Evolutionary conservation across 2,329 filamentous ascomycete genomes (phyloP).

Genomic region (Sporothrix sp.): DNA sequence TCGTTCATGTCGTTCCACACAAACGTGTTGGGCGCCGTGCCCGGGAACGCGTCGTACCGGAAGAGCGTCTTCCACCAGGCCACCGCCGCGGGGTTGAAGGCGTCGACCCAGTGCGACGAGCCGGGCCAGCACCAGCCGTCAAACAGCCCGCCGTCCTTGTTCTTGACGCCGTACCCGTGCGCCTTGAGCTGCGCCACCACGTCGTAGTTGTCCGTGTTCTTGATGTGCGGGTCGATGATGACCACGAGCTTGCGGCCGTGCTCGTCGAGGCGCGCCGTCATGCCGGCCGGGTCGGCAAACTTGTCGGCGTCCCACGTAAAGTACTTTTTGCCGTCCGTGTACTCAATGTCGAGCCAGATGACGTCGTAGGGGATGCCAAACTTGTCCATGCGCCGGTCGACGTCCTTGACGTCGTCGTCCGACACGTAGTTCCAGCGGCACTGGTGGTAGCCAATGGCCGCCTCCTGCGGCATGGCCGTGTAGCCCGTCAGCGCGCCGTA

Average conservation of each 20-base stretch:
- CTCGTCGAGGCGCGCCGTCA: constrained; percentile 78
- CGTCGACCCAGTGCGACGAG: constrained; percentile 91
- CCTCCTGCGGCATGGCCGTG: constrained; percentile 84
- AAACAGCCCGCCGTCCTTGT: constrained; percentile 81
- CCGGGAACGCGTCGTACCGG: constrained; percentile 80
- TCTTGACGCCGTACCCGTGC: constrained; percentile 73
- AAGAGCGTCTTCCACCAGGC: constrained; percentile 89
- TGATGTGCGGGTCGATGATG: constrained; percentile 97
- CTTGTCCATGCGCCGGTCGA: constrained; percentile 94
- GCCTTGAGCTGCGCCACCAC: constrained; percentile 74
- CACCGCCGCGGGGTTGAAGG: constrained; percentile 84
- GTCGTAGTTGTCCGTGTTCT: constrained; percentile 71
- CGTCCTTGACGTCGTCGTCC: constrained; percentile 92
- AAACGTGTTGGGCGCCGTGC: constrained; percentile 75
- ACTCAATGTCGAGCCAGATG: constrained; percentile 98
- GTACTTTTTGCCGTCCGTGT: constrained; percentile 94
- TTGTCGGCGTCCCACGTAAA: constrained; percentile 92
- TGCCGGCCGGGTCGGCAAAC: constrained; percentile 75
- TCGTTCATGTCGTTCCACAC: constrained; percentile 99
- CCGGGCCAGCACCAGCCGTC: constrained; percentile 99
- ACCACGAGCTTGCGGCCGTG: constrained; percentile 83
- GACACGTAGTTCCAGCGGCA: constrained; percentile 99
- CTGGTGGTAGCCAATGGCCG: constrained; percentile 89
- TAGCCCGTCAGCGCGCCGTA: constrained; percentile 89
- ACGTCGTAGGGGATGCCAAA: constrained; percentile 94